Evolutionary conservation across 495 filamentous ascomycete species (phyloP), one percentile per base, ranked within the genome.

Genomic region (Friedmanniomyces endolithicus): DNA sequence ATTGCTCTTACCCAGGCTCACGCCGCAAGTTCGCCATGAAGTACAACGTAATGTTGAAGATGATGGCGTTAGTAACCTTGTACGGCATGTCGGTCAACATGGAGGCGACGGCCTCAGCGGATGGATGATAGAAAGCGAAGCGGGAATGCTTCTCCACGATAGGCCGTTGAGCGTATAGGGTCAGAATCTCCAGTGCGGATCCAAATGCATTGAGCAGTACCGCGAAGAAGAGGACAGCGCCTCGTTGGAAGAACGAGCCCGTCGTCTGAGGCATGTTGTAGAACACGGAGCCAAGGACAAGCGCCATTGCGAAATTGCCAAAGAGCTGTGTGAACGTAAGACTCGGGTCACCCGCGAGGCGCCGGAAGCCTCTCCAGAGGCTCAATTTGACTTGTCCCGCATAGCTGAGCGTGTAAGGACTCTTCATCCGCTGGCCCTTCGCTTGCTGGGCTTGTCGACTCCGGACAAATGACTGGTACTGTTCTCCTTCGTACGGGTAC

Each of bases 101-200:
- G 12, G 83, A 88, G 1, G 88, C 79, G 48, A 94, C 75, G 1
- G 88, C 87, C 71, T 95, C 90, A 14, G 88, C 83, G 3, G 85
- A 87, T 0, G 89, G 86, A 64, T 94, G 90, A 62, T 95, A 95
- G 20, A 95, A 73, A n/a, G 90, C 90, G 65, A 94, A 96, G 56
- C 83, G 81, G 50, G 73, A 71, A 62, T 96, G 90, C 64, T 96
- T 96, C 64, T 95, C 89, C 52, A 96, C 88, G 62, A 96, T 94
- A 0, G 86, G 82, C 14, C 89, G 80, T 77, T 95, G 90, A 23
- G 85, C 81, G 69, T 88, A 96, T 4, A 94, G 75, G 1, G 85
- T 89, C 27, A 94, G 70, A 67, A 88, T 88, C 71, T 79, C 53
- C 12, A 62, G 50, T 1, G 57, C 53, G 17, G 51, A 48, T 39